Conservation (phyloP, 169 alveolate genomes). For the Plasmodium gallinaceum region DNA sequence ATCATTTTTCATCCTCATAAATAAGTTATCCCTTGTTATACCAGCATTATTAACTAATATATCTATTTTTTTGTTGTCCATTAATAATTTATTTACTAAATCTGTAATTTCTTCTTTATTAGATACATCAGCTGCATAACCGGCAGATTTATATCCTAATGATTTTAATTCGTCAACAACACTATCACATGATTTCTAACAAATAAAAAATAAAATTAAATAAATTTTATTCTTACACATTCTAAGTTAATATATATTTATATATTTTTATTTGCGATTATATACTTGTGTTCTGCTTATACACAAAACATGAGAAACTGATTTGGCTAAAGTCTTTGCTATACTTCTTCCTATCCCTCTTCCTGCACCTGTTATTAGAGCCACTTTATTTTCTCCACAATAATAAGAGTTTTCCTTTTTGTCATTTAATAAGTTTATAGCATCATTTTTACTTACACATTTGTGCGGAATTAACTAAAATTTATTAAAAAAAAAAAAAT, state of each 20-base stretch:
- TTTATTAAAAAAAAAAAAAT: slow-evolving; percentile 8
- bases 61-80: slow-evolving; percentile 87
- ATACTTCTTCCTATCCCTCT: slow-evolving; percentile 82
- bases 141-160: slow-evolving; percentile 71
- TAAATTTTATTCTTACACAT: background rate
- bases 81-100: slow-evolving; percentile 66
- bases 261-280: background rate
- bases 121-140: slow-evolving; percentile 80
- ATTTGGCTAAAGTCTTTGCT: slow-evolving; percentile 79
- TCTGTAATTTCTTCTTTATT: slow-evolving; percentile 74
- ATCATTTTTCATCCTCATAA: slow-evolving; percentile 88
- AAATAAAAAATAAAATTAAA: slow-evolving; percentile 1
- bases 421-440: slow-evolving; percentile 5
- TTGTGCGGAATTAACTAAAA: slow-evolving; percentile 46
- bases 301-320: slow-evolving; percentile 79
- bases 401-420: slow-evolving; percentile 53
- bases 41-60: slow-evolving; percentile 94
- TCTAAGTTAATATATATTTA: background rate
- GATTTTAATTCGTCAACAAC: slow-evolving; percentile 77
- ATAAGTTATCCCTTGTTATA: slow-evolving; percentile 89
- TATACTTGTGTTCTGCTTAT: slow-evolving; percentile 78
- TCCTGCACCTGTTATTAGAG: slow-evolving; percentile 84
- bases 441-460: background rate
- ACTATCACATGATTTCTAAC: slow-evolving; percentile 79
- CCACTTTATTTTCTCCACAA: slow-evolving; percentile 78